Percentiles rank a stretch among this genome's conserved stretches.
Conservation (phyloP, 1,284 basidiomycete species). For the Meira miltonrushii region DNA sequence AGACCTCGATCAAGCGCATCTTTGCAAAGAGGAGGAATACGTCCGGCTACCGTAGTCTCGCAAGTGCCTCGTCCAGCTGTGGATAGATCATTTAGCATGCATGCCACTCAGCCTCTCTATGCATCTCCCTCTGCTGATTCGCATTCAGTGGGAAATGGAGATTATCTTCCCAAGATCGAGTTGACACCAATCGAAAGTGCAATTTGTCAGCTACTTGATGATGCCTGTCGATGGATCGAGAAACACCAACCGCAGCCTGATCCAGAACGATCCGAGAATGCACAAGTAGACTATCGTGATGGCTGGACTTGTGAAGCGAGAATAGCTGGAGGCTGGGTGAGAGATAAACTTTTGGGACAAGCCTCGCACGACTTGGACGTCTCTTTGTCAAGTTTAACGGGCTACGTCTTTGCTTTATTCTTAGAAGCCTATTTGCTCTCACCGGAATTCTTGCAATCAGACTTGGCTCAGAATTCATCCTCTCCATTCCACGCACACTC, state of each 20-base stretch:
- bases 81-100: not conserved
- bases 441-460: slow-evolving; percentile 32
- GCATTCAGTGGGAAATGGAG: too few relatives aligned
- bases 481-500: slow-evolving; percentile 11
- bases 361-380: slow-evolving; percentile 91
- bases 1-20: too few relatives aligned
- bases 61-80: not conserved
- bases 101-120: too few relatives aligned
- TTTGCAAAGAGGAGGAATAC: too few relatives aligned
- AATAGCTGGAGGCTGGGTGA: slow-evolving; percentile 85
- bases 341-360: slow-evolving; percentile 86
- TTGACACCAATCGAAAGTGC: slow-evolving; percentile 29
- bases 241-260: slow-evolving; percentile 24
- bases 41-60: too few relatives aligned
- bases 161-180: slow-evolving; percentile 13
- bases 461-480: slow-evolving; percentile 56
- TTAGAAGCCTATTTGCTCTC: slow-evolving; percentile 67
- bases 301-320: slow-evolving; percentile 27
- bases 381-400: slow-evolving; percentile 78
- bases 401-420: slow-evolving; percentile 77
- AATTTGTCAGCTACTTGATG: slow-evolving; percentile 40
- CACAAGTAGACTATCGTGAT: slow-evolving; percentile 1
- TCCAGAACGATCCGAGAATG: slow-evolving; percentile 16
- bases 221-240: slow-evolving; percentile 37
- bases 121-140: too few relatives aligned